These are phyloP conservation scores for Penicillium steckii DNA, from an alignment of 495 filamentous ascomycete species.

Conservation along the genomic window DNA sequence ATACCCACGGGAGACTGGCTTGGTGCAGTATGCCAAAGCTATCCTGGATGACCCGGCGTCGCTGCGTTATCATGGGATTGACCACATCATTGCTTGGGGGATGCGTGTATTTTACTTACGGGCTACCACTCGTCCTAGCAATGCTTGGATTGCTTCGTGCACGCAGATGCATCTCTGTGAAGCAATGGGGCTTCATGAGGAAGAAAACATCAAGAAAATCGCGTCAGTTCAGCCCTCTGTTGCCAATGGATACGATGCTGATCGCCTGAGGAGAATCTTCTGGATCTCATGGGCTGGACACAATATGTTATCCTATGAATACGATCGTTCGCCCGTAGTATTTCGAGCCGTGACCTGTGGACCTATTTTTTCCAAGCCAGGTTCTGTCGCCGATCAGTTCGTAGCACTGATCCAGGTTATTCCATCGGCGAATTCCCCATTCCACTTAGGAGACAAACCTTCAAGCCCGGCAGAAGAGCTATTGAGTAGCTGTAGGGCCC, in stretches of 20 bases:
- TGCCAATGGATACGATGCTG: constrained; percentile 25
- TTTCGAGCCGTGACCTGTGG: constrained; percentile 28
- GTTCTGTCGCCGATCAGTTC: constrained; percentile 31
- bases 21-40: constrained; percentile 31
- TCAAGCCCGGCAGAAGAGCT: constrained; percentile 21
- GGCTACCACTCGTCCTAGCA: constrained; percentile 32
- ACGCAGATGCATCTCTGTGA: constrained; percentile 34
- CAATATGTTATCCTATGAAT: constrained; percentile 33
- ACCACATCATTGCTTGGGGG: constrained; percentile 35
- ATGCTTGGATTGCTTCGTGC: constrained; percentile 38
- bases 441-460: constrained; percentile 17
- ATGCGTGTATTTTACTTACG: constrained; percentile 35
- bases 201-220: constrained; percentile 30
- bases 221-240: constrained; percentile 22
- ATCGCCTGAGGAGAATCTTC: constrained; percentile 32
- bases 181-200: constrained; percentile 27
- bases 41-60: constrained; percentile 34
- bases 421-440: constrained; percentile 28
- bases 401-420: constrained; percentile 31
- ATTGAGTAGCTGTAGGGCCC: constrained; percentile 19
- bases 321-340: constrained; percentile 26
- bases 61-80: constrained; percentile 26
- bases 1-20: constrained; percentile 28
- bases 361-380: constrained; percentile 15
- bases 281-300: constrained; percentile 35